phyloP scores from a whole-genome alignment of 2,329 filamentous ascomycete genomes.

The Alternaria metachromatica region DNA sequence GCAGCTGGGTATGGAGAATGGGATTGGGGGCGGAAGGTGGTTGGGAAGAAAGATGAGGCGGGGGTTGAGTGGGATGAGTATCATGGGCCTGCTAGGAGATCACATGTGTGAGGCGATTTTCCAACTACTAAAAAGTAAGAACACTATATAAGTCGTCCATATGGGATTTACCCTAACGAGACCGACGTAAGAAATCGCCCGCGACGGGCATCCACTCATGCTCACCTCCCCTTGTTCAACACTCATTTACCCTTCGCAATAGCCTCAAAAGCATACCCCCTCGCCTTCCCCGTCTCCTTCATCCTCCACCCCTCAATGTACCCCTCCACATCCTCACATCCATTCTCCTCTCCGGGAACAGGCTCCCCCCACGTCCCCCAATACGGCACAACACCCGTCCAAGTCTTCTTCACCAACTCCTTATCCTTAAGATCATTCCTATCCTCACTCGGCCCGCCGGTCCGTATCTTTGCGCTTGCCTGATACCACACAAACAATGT shows the following conservation, averaged over 20 bases:
- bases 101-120: too few species aligned
- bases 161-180: too few species aligned
- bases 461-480: constrained; percentile 42
- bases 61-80: too few species aligned
- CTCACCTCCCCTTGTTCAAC: not conserved
- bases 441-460: constrained; percentile 44
- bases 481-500: too few species aligned
- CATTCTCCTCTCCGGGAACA: constrained; percentile 47
- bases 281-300: constrained; percentile 31
- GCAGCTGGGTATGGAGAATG: too few species aligned
- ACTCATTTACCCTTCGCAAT: constrained; percentile 2
- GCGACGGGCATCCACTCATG: not conserved
- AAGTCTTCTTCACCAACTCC: constrained; percentile 28
- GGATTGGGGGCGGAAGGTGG: too few species aligned
- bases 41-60: too few species aligned
- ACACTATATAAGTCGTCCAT: too few species aligned
- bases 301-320: constrained; percentile 61
- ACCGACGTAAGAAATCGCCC: too few species aligned
- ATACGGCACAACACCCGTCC: constrained; percentile 47
- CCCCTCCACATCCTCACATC: constrained; percentile 61
- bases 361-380: constrained; percentile 45
- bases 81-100: too few species aligned
- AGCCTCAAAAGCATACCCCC: constrained; percentile 31
- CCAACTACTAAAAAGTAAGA: too few species aligned
- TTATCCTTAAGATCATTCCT: constrained; percentile 38